Evolutionary conservation across 2,329 filamentous ascomycete genomes (phyloP).

Genomic region (Fusarium equiseti): DNA sequence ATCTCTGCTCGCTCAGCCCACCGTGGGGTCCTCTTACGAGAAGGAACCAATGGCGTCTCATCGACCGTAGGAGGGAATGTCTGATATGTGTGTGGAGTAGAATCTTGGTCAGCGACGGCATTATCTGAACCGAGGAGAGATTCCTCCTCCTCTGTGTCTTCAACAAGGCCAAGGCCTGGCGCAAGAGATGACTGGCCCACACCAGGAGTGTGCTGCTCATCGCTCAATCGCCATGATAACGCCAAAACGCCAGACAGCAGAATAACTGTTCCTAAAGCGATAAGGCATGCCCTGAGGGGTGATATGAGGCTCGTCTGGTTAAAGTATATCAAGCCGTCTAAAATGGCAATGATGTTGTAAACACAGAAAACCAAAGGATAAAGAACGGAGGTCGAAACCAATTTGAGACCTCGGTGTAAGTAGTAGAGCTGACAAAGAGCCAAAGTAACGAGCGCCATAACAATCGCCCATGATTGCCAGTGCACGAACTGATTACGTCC

Average conservation of each 20-base stretch:
- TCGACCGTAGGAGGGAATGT: conserved; percentile 60
- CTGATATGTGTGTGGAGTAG: conserved; percentile 55
- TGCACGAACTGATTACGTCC: conserved; percentile 92
- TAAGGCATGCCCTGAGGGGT: conserved; percentile 80
- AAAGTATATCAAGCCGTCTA: conserved; percentile 98
- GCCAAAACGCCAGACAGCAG: conserved; percentile 89
- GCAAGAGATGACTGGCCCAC: conserved; percentile 77
- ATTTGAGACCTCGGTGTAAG: conserved; percentile 90
- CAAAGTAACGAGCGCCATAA: conserved; percentile 82
- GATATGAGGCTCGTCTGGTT: conserved; percentile 85
- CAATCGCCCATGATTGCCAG: conserved; percentile 94
- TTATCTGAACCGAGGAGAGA: conserved; percentile 64
- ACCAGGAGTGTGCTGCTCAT: conserved; percentile 73
- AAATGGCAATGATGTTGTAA: conserved; percentile 98
- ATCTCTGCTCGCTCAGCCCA: conserved; percentile 82
- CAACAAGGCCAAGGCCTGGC: conserved; percentile 84
- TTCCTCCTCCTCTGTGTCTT: conserved; percentile 72
- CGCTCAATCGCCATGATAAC: conserved; percentile 91
- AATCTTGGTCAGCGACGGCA: conserved; percentile 57
- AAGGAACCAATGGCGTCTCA: conserved; percentile 55
- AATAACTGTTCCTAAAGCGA: conserved; percentile 87
- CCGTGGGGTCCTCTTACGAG: conserved; percentile 63
- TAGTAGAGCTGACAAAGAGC: conserved; percentile 95
- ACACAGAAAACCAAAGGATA: conserved; percentile 98
- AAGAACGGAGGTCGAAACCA: conserved; percentile 94